These are phyloP conservation scores for Calonectria montana DNA, from an alignment of 2,329 filamentous ascomycete genomes.

Conservation along the genomic window DNA sequence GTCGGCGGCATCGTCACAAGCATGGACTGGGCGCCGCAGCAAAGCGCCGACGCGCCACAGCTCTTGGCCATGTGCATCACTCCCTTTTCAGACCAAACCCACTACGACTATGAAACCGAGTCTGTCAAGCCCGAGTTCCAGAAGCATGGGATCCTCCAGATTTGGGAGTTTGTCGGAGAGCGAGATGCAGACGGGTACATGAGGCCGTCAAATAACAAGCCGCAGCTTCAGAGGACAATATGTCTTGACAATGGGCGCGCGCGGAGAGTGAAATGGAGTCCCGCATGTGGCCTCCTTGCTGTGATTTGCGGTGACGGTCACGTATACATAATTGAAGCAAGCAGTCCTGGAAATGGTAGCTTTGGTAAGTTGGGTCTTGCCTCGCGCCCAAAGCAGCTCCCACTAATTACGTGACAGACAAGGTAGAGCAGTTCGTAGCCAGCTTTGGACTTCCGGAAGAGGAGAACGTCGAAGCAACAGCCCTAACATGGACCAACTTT, in stretches of 20 bases:
- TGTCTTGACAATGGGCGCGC: conserved; percentile 64
- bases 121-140: conserved; percentile 51
- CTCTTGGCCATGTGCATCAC: conserved; percentile 64
- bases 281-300: conserved; percentile 59
- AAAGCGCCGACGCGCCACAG: conserved; percentile 52
- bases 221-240: conserved; percentile 56
- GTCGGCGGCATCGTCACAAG: conserved; percentile 63
- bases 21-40: conserved; percentile 63
- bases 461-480: conserved; percentile 60
- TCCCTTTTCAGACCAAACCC: conserved; percentile 62
- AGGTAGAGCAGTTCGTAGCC: conserved; percentile 57
- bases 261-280: conserved; percentile 65
- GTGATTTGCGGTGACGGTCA: conserved; percentile 63
- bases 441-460: conserved; percentile 59
- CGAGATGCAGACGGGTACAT: conserved; percentile 44
- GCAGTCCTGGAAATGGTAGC: conserved; percentile 44
- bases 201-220: conserved; percentile 48
- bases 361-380: conserved; percentile 53
- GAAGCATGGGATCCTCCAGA: conserved; percentile 61
- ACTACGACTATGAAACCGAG: conserved; percentile 52
- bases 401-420: conserved; percentile 52
- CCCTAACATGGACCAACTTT: conserved; percentile 65
- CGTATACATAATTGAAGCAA: conserved; percentile 60
- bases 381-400: neutral
- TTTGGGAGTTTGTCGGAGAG: conserved; percentile 60